Percentiles rank a stretch among this genome's conserved stretches.
phyloP scores from a whole-genome alignment of 2,329 filamentous ascomycete genomes.

The Botrytis porri region DNA sequence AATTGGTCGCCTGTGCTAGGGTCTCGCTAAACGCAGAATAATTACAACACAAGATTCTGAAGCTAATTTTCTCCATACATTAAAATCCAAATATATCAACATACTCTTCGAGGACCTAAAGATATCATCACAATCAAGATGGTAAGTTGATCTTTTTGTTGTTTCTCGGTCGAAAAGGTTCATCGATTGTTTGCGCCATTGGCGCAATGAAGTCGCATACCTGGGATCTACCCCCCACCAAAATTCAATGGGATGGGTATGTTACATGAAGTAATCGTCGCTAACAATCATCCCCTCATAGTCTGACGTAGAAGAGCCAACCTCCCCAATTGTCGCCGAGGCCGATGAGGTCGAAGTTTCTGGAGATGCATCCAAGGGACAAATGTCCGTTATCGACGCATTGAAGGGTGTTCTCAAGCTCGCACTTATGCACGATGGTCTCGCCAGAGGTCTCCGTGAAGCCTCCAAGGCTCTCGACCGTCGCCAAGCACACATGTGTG shows the following conservation, averaged over 20 bases:
- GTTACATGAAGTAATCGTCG: background rate
- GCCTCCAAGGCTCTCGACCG: slow-evolving; percentile 98
- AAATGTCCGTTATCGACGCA: slow-evolving; percentile 97
- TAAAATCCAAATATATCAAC: slow-evolving; percentile 24
- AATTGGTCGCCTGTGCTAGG: slow-evolving; percentile 6
- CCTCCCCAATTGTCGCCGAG: slow-evolving; percentile 78
- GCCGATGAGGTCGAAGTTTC: slow-evolving; percentile 91
- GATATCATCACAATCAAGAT: slow-evolving; percentile 30
- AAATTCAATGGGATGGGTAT: slow-evolving; percentile 13
- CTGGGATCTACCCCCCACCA: background rate
- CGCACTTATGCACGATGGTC: slow-evolving; percentile 98
- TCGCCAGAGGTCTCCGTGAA: slow-evolving; percentile 96
- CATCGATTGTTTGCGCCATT: slow-evolving; percentile 5
- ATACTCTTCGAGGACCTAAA: slow-evolving; percentile 37
- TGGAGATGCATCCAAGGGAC: slow-evolving; percentile 83
- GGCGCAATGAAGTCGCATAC: background rate
- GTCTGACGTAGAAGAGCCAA: slow-evolving; percentile 99
- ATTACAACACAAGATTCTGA: slow-evolving; percentile 20
- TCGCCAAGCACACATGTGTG: slow-evolving; percentile 99
- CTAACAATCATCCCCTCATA: slow-evolving; percentile 40
- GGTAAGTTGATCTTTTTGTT: slow-evolving; percentile 18
- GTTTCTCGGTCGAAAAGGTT: background rate
- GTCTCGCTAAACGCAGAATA: slow-evolving; percentile 17
- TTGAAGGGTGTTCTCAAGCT: slow-evolving; percentile 99
- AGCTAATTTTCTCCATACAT: slow-evolving; percentile 20